Base-by-base conservation (phyloP, 2,329 filamentous ascomycete species). In the Neurospora crassa region DNA sequence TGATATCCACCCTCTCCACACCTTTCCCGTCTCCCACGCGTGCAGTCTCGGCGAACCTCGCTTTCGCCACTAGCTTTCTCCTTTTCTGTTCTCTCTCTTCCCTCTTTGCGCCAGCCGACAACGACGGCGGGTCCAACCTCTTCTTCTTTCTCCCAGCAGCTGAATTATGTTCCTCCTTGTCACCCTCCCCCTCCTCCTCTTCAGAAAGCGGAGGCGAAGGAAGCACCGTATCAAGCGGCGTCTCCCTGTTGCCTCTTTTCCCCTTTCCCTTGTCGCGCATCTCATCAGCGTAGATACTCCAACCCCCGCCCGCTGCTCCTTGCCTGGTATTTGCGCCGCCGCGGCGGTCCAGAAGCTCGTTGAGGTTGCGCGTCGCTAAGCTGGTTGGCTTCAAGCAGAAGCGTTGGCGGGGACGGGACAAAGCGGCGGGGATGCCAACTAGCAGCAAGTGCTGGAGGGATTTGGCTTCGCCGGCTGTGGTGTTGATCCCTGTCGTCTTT, bases 361-460 rank as follows among this genome's bases (percentile, higher is more conserved):
- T 84, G 12, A 97, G 82, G 71, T 91, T 94, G 74, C 89, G 90
- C 18, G 92, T 92, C 0, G 87, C 86, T 24, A 97, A 83, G 68
- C 86, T 89, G 1, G 92, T 92, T 5, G 87, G 80, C 73, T 89
- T 87, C 0, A 97, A 82, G 0, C 88, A 86, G 75, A 92, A 95
- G 40, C 93, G 86, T 73, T 91, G 87, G 40, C 91, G 87, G 0
- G 92, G 91, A 16, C 89, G 86, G 0, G 92, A 96, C 14, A 97
- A 85, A 0, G 93, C 93, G 76, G 93, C 94, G 0, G 93, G 92
- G 8, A 97, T 89, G 1, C 92, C 92, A 73, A 94, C 90, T 40
- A 94, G 84, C 5, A 96, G 88, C 4, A 96, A 83, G 47, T 87
- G 88, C 70, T 90, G 88, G 37, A 96, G 81, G 75, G 88, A 91